A percentile compares a stretch with the other conserved stretches of the same genome.
These are phyloP conservation scores for Plasmodium malariae DNA, from an alignment of 169 alveolate genomes.

Conservation along the genomic window DNA sequence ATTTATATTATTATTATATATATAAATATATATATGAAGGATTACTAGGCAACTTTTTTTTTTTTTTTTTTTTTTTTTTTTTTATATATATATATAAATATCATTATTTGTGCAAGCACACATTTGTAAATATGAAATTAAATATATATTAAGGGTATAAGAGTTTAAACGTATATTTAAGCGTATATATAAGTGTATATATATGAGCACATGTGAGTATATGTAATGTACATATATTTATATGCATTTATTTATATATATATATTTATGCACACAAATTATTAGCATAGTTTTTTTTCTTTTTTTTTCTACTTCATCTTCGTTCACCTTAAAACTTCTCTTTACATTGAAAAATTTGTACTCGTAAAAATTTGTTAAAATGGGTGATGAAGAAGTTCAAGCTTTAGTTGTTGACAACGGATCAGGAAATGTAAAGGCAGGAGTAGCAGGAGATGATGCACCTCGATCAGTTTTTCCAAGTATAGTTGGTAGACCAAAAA, in stretches of 20 bases:
- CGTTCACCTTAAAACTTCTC: no score
- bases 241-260: neutral
- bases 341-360: neutral
- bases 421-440: constrained; percentile 99
- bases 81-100: neutral
- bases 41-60: no score
- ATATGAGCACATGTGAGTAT: neutral
- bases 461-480: constrained; percentile 99
- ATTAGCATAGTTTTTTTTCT: neutral
- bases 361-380: constrained; percentile 21
- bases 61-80: constrained; percentile 26
- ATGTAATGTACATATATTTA: constrained; percentile 1
- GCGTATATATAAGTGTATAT: neutral
- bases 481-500: constrained; percentile 98
- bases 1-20: no score
- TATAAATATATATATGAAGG: no score
- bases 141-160: no score
- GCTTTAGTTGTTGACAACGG: constrained; percentile 99
- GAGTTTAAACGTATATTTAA: neutral
- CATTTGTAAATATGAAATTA: no score
- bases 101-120: constrained; percentile 14
- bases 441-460: constrained; percentile 99
- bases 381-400: constrained; percentile 81
- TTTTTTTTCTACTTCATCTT: no score
- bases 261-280: constrained; percentile 7